Base-by-base conservation (phyloP, 495 filamentous ascomycete genomes). In the Rhypophila decipiens region DNA sequence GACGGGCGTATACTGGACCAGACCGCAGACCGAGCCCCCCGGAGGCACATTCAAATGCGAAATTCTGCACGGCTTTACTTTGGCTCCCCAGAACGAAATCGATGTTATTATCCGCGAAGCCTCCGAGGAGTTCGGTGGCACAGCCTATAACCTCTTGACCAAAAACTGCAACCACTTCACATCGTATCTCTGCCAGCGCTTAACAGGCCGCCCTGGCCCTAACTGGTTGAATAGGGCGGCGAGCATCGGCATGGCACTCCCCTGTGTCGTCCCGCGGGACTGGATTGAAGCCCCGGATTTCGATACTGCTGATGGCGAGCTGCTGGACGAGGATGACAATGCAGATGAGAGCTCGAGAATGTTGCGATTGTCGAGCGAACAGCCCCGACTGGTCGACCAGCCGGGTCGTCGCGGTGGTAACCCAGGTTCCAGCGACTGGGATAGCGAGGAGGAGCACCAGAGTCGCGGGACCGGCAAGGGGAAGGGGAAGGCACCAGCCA, bases 111-210 rank as follows among this genome's bases (percentile, higher is more conserved):
- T 91, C 12, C 73, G 71, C 51, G 74, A 80, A 56, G 82, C 78
- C 5, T 82, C 79, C 0, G 73, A 82, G 24, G 71, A 77, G 47
- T 91, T 88, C 53, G 69, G 75, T 21, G 87, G 87, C 13, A 79
- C 80, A 1, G 68, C 71, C 10, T 91, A 90, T 61, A 88, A 88
- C 52, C 71, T 91, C 5, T 72, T 91, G 21, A 86, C 80, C 19
- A 77, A 78, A 39, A 91, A 91, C 58, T 91, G 87, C 70, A 90
- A 90, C 55, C 86, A 90, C 56, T 90, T 90, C 64, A 87, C 87
- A 9, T 75, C 73, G 21, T 71, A 83, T 41, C 73, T 90, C 23
- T 86, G 82, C 58, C 63, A 79, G 53, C 70, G 74, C 51, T 66
- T 90, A 35, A 88, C 83, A 2, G 73, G 77, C 3, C 68, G 73